Base-by-base conservation (phyloP, 306 rosid genomes). In the Cicer cuneatum region DNA sequence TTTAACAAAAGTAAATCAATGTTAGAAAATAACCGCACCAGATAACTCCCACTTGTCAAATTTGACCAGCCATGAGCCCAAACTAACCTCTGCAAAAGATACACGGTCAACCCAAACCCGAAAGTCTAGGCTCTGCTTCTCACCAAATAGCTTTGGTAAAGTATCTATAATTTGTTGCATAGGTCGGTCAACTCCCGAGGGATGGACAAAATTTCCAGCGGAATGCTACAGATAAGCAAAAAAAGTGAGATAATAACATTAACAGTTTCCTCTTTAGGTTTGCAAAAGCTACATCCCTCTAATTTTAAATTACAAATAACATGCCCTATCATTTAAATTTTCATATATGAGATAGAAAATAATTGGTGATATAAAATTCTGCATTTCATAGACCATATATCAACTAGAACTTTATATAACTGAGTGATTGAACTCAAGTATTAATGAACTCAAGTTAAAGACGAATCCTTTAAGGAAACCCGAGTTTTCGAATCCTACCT, bases 1-100 rank as follows among this genome's bases (percentile, higher is more conserved):
- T 24, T 40, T 21, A 68, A 40, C 16, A 78, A 2, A 48, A 65
- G 10, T 62, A 19, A 67, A 45, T 7, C 62, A 47, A n/a, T 53
- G 49, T 48, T 63, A 21, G 18, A 42, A 75, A 66, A 15, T 63
- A 73, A 43, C 66, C 90, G 83, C 75, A 90, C 98, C 90, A 41
- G 68, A 76, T 61, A 70, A 64, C 65, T 90, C 96, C 98, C 96
- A 90, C 77, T 92, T 92, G 65, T 84, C 63, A 81, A 88, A 90
- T 70, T 79, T 88, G 83, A 90, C 90, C 72, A 80, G 76, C 95
- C 94, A 92, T 40, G 91, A 82, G 67, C 82, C 84, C 56, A 79
- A 62, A 74, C 89, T 85, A 48, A 90, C 86, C 78, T 87, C 92
- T 6, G 87, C 68, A 8, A 73, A 71, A 63, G 87, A 78, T 78